phyloP scores from a whole-genome alignment of 2,329 filamentous ascomycete genomes.

The Lizonia empirigonia region DNA sequence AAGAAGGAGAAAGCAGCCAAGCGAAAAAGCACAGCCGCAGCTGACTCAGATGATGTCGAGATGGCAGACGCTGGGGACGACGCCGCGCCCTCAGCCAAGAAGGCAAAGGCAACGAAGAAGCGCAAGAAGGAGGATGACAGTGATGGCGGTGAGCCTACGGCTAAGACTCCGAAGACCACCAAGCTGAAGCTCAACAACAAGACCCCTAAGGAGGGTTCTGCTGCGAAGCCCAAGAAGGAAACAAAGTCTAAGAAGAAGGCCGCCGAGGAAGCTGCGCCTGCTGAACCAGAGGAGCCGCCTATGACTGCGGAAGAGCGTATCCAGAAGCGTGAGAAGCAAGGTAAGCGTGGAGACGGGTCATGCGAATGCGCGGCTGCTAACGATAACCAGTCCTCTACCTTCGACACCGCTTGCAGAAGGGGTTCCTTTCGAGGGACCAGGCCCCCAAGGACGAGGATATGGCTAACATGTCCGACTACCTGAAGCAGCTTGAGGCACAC shows the following conservation, averaged over 20 bases:
- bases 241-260: slow-evolving; percentile 60
- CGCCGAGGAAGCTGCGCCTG: slow-evolving; percentile 62
- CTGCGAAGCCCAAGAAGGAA: slow-evolving; percentile 65
- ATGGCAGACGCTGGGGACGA: slow-evolving; percentile 51
- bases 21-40: slow-evolving; percentile 47
- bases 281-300: slow-evolving; percentile 58
- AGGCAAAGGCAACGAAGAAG: slow-evolving; percentile 61
- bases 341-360: slow-evolving; percentile 39
- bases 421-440: slow-evolving; percentile 83
- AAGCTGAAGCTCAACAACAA: slow-evolving; percentile 54
- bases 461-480: slow-evolving; percentile 75
- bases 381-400: slow-evolving; percentile 76
- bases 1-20: slow-evolving; percentile 62
- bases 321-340: slow-evolving; percentile 64
- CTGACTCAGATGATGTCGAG: slow-evolving; percentile 45
- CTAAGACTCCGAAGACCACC: slow-evolving; percentile 56
- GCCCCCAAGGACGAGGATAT: slow-evolving; percentile 87
- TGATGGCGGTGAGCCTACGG: slow-evolving; percentile 66
- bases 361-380: slow-evolving; percentile 6
- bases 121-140: slow-evolving; percentile 74
- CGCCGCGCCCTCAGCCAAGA: slow-evolving; percentile 46
- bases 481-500: slow-evolving; percentile 80
- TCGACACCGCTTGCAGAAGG: slow-evolving; percentile 92
- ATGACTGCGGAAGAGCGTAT: slow-evolving; percentile 61
- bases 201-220: slow-evolving; percentile 46